These are phyloP conservation scores for Botryotinia narcissicola DNA, from an alignment of 2,329 filamentous ascomycete species.

Conservation along the genomic window DNA sequence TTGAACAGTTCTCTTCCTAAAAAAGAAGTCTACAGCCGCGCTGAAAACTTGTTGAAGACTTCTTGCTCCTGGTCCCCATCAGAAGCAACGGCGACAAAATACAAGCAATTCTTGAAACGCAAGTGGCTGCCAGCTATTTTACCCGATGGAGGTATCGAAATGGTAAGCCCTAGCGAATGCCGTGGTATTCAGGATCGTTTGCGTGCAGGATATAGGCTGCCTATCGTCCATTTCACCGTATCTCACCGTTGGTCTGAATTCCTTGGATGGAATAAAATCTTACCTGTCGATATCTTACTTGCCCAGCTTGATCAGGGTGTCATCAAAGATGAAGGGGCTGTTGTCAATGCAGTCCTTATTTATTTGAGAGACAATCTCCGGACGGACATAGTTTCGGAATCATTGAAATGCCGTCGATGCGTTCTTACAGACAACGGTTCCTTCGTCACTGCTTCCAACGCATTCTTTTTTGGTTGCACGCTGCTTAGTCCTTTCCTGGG, in stretches of 20 bases:
- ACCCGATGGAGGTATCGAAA: background rate
- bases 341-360: constrained; percentile 27
- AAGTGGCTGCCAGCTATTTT: constrained; percentile 29
- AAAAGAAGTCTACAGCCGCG: constrained; percentile 16
- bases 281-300: constrained; percentile 26
- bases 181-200: constrained; percentile 23
- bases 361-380: constrained; percentile 24
- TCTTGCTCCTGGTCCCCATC: constrained; percentile 17
- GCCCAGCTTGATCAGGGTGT: constrained; percentile 27
- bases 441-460: constrained; percentile 25
- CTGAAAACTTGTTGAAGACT: constrained; percentile 19
- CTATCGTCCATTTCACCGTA: constrained; percentile 22
- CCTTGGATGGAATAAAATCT: constrained; percentile 28
- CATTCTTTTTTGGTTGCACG: constrained; percentile 25
- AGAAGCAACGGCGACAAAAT: background rate
- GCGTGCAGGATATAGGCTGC: constrained; percentile 26
- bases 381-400: constrained; percentile 6
- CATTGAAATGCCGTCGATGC: constrained; percentile 24
- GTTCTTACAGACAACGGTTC: constrained; percentile 21
- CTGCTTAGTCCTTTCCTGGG: constrained; percentile 29
- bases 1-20: constrained; percentile 18
- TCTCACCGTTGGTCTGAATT: constrained; percentile 23
- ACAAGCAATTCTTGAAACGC: constrained; percentile 16
- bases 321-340: constrained; percentile 11
- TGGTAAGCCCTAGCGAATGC: constrained; percentile 27